Conservation (phyloP, 305 asterid genomes). For the Solanum hybrid region DNA sequence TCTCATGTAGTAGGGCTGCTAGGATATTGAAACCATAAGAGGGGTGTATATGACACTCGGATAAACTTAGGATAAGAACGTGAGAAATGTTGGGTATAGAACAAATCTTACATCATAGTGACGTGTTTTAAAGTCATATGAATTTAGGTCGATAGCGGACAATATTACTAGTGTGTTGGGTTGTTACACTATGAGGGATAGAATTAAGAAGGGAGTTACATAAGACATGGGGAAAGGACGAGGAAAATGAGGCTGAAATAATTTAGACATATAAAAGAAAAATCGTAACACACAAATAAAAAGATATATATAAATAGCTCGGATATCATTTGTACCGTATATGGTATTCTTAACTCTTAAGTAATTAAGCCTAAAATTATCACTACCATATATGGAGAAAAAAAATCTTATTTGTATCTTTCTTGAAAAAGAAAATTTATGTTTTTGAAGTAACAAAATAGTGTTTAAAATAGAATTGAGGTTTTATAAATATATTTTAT, state of each 20-base stretch:
- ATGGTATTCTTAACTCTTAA: background rate
- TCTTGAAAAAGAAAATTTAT: background rate
- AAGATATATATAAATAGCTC: background rate
- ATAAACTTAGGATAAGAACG: background rate
- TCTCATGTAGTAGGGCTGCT: background rate
- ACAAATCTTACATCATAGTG: background rate
- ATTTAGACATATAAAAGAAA: background rate
- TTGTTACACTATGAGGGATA: background rate
- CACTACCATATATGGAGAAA: background rate
- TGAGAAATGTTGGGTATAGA: background rate
- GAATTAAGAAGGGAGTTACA: background rate
- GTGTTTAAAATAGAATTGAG: background rate
- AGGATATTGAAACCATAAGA: background rate
- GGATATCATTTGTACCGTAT: background rate
- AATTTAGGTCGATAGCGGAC: background rate
- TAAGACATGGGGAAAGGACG: background rate
- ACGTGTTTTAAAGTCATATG: background rate
- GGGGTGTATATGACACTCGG: background rate
- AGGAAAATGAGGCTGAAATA: background rate
- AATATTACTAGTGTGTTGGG: fast-evolving
- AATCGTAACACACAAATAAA: no score
- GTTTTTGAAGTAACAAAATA: background rate
- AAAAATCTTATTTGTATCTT: background rate
- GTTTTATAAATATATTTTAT: background rate
- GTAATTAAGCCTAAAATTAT: background rate